These are phyloP conservation scores for Xylaria castorea DNA, from an alignment of 495 filamentous ascomycete species.

Conservation along the genomic window DNA sequence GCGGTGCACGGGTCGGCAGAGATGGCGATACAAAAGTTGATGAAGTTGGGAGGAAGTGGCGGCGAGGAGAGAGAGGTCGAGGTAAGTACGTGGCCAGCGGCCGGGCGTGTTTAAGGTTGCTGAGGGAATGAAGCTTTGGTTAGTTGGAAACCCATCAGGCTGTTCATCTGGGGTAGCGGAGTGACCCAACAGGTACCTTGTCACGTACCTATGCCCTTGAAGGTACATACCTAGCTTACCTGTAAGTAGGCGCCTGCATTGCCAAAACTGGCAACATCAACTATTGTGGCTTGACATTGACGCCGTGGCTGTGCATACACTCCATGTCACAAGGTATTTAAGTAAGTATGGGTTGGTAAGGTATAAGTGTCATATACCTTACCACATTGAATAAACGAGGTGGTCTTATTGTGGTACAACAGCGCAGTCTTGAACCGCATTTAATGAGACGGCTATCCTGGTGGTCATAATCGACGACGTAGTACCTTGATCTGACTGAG, in stretches of 20 bases:
- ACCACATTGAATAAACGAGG: neutral
- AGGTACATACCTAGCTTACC: neutral
- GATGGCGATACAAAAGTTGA: neutral
- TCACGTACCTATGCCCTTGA: neutral
- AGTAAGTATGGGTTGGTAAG: too few relatives aligned
- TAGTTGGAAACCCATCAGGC: neutral
- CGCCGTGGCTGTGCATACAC: neutral
- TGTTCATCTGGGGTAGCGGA: neutral
- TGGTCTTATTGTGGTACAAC: neutral
- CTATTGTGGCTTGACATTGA: neutral
- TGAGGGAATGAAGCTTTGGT: neutral
- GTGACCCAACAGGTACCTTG: neutral
- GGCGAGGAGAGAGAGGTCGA: neutral
- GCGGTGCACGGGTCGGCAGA: neutral
- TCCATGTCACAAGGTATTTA: neutral
- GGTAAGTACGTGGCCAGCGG: neutral
- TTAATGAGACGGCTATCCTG: neutral
- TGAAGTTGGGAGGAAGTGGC: neutral
- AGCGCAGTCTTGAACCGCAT: neutral
- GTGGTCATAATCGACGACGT: neutral
- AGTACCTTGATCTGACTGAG: neutral
- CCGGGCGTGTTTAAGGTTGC: neutral
- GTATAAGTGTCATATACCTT: too few relatives aligned
- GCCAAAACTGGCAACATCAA: neutral
- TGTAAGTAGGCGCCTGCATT: neutral